Evolutionary conservation across 495 filamentous ascomycete species (phyloP), one percentile per base, ranked within the genome.

Genomic region (Aspergillus biplanus): DNA sequence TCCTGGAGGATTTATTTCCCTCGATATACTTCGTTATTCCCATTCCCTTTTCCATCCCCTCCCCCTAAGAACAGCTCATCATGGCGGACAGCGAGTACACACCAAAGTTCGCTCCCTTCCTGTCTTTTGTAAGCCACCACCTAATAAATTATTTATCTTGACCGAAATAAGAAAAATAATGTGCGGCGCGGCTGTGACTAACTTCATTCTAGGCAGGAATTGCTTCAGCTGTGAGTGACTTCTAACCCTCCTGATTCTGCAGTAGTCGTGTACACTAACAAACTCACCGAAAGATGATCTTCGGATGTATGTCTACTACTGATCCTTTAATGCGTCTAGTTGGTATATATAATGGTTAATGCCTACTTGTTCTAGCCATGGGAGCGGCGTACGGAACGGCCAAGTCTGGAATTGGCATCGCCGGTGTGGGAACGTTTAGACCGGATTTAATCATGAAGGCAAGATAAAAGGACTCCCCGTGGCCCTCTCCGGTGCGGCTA

Each of bases 361-460:
- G 42, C 65, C 67, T 21, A 75, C 71, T 44, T 21, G 35, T 3
- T 60, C 27, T 54, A 97, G 93, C 89, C 74, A 83, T 90, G 70
- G 95, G 95, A 69, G 95, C 95, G 63, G 95, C 95, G 66, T 99
- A 97, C 78, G 95, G 95, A 67, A 99, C 95, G 47, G 93, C 95
- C 1, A 97, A 98, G 78, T 91, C 95, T 15, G 95, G 95, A 58
- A 97, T 97, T 69, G 95, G 94, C 66, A 99, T 99, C 66, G 85
- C 93, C 56, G 96, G 96, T 65, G 90, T 97, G 35, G 95, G 93
- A 54, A 94, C 90, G 12, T 98, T 94, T 72, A 83, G 96, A 67
- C 87, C 95, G 61, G 92, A 97, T 68, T 82, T 99, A 67, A 98
- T 98, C 75, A 99, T 99, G 95, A 99, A 97, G 89, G 92, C 87